Conservation (phyloP, 2,329 filamentous ascomycete species). For the Cercospora brassicicola region DNA sequence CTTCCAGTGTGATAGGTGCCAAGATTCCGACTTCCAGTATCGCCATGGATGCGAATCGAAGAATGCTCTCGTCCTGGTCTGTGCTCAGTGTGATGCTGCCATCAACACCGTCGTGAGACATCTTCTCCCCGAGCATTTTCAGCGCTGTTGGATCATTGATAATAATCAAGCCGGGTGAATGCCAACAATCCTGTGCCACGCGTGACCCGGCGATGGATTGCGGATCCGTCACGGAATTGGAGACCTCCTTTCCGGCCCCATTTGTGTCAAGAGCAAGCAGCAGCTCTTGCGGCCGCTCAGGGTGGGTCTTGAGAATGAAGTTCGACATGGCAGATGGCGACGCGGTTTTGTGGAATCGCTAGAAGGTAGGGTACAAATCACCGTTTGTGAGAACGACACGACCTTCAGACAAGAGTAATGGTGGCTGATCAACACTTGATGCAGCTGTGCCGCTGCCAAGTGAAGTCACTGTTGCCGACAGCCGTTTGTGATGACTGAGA, state of each 20-base stretch:
- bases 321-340: not conserved
- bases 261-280: not conserved
- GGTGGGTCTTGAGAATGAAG: not conserved
- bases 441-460: not conserved
- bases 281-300: not conserved
- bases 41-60: not conserved
- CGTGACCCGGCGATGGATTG: not conserved
- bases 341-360: no score
- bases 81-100: not conserved
- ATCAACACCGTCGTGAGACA: not conserved
- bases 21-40: not conserved
- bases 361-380: no score
- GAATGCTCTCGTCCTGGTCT: not conserved
- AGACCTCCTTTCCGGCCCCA: not conserved
- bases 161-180: not conserved
- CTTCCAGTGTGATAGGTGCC: not conserved
- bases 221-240: not conserved
- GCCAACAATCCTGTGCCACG: not conserved
- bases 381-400: not conserved
- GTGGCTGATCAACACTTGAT: not conserved
- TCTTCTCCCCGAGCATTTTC: not conserved
- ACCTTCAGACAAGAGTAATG: not conserved
- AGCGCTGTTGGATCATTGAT: not conserved
- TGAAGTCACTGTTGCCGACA: not conserved
- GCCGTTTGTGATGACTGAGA: not conserved